Evolutionary conservation across 225 moss, liverwort and hornwort genomes (phyloP).

Genomic region (Bryoerythrophyllum caledonicum): DNA sequence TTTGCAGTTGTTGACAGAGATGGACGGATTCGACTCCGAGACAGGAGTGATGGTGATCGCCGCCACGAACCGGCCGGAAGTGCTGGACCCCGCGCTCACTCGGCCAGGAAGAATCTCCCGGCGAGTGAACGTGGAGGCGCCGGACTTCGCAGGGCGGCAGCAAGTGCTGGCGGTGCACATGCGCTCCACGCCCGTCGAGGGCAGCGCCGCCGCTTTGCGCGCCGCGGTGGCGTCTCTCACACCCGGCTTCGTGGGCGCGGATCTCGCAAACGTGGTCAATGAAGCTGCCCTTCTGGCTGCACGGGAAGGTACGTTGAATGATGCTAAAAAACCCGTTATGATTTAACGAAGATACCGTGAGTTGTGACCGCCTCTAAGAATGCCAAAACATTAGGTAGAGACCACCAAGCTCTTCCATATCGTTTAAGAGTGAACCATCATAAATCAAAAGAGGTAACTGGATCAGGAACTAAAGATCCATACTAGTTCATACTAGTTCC

Average conservation of each 20-base stretch:
- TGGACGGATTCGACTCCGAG: constrained; percentile 95
- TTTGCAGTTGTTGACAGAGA: constrained; percentile 85
- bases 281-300: constrained; percentile 94
- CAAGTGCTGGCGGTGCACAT: constrained; percentile 92
- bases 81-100: constrained; percentile 88
- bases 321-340: no score
- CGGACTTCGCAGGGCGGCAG: constrained; percentile 79
- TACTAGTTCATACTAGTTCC: no score
- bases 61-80: constrained; percentile 92
- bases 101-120: constrained; percentile 91
- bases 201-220: constrained; percentile 58
- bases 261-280: constrained; percentile 93
- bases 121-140: constrained; percentile 83
- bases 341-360: no score
- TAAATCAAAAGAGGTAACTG: neutral
- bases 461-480: neutral
- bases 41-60: constrained; percentile 92
- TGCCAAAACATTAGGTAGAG: no score
- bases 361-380: no score
- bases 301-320: constrained; percentile 53
- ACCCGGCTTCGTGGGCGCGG: constrained; percentile 82
- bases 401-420: no score
- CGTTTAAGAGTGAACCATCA: no score
- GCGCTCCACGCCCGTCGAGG: constrained; percentile 79
- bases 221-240: constrained; percentile 74